phyloP scores from a whole-genome alignment of 805 yeast genomes.

The Starmerella lactis-condensi region DNA sequence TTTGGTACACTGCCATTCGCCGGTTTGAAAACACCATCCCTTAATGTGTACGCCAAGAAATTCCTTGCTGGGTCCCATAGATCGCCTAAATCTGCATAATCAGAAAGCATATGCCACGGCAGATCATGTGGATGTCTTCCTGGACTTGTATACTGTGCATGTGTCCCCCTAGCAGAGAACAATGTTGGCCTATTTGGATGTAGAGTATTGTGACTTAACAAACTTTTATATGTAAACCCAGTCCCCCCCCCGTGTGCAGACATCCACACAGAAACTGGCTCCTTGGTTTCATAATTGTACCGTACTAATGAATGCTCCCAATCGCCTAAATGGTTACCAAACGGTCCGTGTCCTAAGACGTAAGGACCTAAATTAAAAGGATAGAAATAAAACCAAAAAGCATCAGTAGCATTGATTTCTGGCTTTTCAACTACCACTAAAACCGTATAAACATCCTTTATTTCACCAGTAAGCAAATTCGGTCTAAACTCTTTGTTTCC shows the following conservation, averaged over 20 bases:
- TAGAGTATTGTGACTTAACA: constrained; percentile 28
- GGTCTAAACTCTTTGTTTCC: constrained; percentile 48
- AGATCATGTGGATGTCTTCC: constrained; percentile 93
- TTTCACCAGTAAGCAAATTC: constrained; percentile 48
- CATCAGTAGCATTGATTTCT: constrained; percentile 57
- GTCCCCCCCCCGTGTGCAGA: constrained; percentile 97
- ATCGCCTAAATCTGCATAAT: constrained; percentile 88
- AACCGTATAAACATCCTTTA: constrained; percentile 60
- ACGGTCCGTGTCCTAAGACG: constrained; percentile 95
- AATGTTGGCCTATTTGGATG: constrained; percentile 45
- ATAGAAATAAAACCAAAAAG: constrained; percentile 91
- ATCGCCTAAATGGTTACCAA: constrained; percentile 92
- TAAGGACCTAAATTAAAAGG: constrained; percentile 89
- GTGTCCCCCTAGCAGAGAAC: constrained; percentile 88
- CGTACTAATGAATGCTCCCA: constrained; percentile 93
- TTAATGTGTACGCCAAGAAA: constrained; percentile 62
- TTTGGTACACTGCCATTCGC: constrained; percentile 28
- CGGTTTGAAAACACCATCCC: constrained; percentile 29
- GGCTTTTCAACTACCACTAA: constrained; percentile 80
- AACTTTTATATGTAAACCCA: constrained; percentile 58
- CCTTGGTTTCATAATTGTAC: constrained; percentile 42
- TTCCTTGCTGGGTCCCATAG: constrained; percentile 86
- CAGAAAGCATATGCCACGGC: constrained; percentile 77
- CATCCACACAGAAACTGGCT: constrained; percentile 82
- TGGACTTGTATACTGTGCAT: constrained; percentile 87